Conservation (phyloP, 257 asterid genomes). For the Verbena officinalis region DNA sequence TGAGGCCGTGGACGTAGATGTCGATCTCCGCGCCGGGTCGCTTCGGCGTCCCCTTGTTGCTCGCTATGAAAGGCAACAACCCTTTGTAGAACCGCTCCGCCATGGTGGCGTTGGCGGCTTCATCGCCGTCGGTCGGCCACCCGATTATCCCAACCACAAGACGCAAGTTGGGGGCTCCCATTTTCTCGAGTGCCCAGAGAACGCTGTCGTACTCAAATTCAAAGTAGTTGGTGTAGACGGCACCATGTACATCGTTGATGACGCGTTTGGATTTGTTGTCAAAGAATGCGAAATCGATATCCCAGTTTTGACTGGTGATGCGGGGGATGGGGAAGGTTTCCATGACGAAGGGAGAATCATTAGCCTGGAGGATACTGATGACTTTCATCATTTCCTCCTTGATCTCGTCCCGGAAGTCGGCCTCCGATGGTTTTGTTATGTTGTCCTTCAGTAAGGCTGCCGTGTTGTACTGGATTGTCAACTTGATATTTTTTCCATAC, state of each 20-base stretch:
- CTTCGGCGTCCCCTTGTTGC: conserved; percentile 49
- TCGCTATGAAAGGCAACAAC: conserved; percentile 25
- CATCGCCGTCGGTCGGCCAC: conserved; percentile 57
- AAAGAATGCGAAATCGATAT: conserved; percentile 32
- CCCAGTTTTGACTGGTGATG: accelerated
- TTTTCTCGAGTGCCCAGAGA: conserved; percentile 41
- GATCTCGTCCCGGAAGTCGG: conserved; percentile 36
- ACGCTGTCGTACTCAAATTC: conserved; percentile 40
- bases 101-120: conserved; percentile 15
- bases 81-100: conserved; percentile 43
- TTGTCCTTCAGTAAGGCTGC: not conserved
- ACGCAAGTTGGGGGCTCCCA: conserved; percentile 2
- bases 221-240: conserved; percentile 37
- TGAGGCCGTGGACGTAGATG: conserved; percentile 20
- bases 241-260: conserved; percentile 22
- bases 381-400: not conserved
- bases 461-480: not conserved
- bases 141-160: conserved; percentile 36
- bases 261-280: conserved; percentile 17
- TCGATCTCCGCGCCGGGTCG: conserved; percentile 39
- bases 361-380: not conserved
- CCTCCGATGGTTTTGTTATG: conserved; percentile 41
- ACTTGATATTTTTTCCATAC: conserved; percentile 19
- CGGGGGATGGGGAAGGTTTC: conserved; percentile 30
- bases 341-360: conserved; percentile 21